Evolutionary conservation across 805 yeast genomes (phyloP), one percentile per base, ranked within the genome.

Genomic region (Candida glaebosa): DNA sequence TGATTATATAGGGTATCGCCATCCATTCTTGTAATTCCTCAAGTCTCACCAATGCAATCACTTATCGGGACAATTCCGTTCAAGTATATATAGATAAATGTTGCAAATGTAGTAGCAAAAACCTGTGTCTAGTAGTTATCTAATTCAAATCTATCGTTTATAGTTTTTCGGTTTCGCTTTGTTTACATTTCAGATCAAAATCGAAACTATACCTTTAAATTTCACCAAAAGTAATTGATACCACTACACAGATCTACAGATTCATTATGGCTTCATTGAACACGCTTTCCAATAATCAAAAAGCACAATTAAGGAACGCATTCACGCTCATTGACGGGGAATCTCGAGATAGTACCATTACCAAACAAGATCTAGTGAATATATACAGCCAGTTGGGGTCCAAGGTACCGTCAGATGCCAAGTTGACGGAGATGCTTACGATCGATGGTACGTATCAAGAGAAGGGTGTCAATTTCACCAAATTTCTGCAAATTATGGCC

Each of bases 281-380:
- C 40, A 52, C 65, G 4, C 73, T 87, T 15, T 71, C 82, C 4
- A 74, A 78, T 40, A 79, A 73, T 25, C 87, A 86, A 53, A 78
- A 87, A 18, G 67, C 78, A 12, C 82, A 76, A 48, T 69, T 85
- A 42, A 73, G 86, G 42, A 84, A 86, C 49, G 81, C 93, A 1
- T 90, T 89, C 59, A 79, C 86, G 20, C 60, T 87, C 50, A 78
- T 90, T 5, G 96, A 90, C 55, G 84, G 84, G 28, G 91, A 90
- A 31, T 61, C 71, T 46, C 80, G 83, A 18, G 95, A 89, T 53
- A 87, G 88, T 1, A 55, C 60, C 3, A 79, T 86, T 33, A 65
- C 83, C 1, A 54, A 60, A 22, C 58, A 67, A 1, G 93, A 86
- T 58, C 53, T 90, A 40, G 66, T 63, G 30, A 68, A 73, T 17